These are phyloP conservation scores for Pseudogymnoascus sp. DNA, from an alignment of 2,329 filamentous ascomycete species.

Conservation along the genomic window DNA sequence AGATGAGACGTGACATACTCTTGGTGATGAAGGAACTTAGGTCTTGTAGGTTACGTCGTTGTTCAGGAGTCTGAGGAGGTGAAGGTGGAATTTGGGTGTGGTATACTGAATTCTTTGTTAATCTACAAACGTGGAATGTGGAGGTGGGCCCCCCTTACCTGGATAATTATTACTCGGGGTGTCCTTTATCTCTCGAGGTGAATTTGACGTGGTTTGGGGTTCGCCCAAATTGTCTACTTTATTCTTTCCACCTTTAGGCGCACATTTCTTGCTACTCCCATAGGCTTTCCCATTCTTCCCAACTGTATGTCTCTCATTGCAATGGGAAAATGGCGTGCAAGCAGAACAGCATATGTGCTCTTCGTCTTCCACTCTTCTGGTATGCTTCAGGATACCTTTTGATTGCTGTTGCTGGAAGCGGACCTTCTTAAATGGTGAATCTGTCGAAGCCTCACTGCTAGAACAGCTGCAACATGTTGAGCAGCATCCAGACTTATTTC, in stretches of 20 bases:
- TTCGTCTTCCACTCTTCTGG: background rate
- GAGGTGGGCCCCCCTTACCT: background rate
- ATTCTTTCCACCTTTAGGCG: background rate
- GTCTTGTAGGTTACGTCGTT: conserved; percentile 9
- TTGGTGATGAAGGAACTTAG: conserved; percentile 7
- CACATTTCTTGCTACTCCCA: background rate
- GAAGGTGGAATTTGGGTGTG: background rate
- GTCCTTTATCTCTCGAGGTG: background rate
- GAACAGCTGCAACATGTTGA: background rate
- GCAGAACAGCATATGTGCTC: conserved; percentile 2
- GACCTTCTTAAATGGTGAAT: background rate
- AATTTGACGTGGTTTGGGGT: background rate
- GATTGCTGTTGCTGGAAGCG: background rate
- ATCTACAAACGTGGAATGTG: background rate
- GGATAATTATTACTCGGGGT: background rate
- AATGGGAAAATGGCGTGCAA: background rate
- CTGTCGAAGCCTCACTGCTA: background rate
- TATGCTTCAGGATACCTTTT: background rate
- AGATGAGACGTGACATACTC: conserved; percentile 35
- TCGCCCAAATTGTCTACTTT: background rate
- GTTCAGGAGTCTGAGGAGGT: background rate
- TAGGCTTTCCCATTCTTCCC: background rate
- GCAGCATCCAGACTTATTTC: background rate
- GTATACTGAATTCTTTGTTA: background rate
- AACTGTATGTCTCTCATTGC: background rate